Base-by-base conservation (phyloP, 352 stramenopile genomes). In the Globisporangium paddicum region DNA sequence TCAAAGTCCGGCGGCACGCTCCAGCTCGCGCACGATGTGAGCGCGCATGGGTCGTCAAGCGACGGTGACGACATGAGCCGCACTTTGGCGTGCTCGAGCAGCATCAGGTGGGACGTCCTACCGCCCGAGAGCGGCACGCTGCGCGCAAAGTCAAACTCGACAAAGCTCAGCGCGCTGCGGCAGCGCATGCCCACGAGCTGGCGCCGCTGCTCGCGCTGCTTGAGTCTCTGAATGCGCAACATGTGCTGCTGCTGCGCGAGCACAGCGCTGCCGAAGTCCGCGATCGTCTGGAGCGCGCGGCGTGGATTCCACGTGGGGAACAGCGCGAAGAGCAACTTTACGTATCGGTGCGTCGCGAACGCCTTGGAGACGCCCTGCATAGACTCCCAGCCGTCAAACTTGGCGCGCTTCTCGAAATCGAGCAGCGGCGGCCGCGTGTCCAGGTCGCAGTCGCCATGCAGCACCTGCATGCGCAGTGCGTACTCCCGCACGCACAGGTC, bases 401-500 rank as follows among this genome's bases (percentile, higher is more conserved):
- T 91, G 14, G 81, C 80, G 30, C 82, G 78, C 1, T 72, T 69
- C 44, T 92, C 85, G 25, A 89, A 78, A 25, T 87, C 80, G 19
- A 94, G 58, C 16, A 94, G 60, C 28, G 85, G 68, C 10, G 84
- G 80, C 13, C 79, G 72, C 28, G 68, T 56, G 26, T 76, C 68
- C 2, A 71, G 18, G 45, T 89, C 75, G 34, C 79, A 93, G 58
- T 95, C 83, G 21, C 86, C 86, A 44, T 87, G 62, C 1, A 86
- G 55, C 41, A 72, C 74, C 38, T 95, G 86, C 83, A 92, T 92
- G 13, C 82, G 81, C 19, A 95, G 61, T 11, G 77, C 80, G 53
- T 87, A 91, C 66, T 93, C 83, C 19, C 82, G 83, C 44, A 93
- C 71, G 40, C 79, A 78, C 21, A 93, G 42, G 16, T 86, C 84